A percentile compares a stretch with the other conserved stretches of the same genome.
phyloP scores from a whole-genome alignment of 495 filamentous ascomycete species.

The Chaetomium fimeti region DNA sequence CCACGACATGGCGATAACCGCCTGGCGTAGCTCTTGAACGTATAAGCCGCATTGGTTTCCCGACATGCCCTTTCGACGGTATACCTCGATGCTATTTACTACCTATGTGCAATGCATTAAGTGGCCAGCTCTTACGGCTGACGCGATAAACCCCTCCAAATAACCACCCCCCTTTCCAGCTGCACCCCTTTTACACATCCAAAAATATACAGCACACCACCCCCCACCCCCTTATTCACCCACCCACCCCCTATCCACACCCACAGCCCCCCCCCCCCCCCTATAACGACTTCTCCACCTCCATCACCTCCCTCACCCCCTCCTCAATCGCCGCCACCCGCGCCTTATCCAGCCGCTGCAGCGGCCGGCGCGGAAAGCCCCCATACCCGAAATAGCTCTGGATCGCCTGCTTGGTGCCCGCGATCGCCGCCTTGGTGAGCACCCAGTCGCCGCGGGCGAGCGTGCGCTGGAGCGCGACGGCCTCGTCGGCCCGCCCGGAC shows the following conservation, averaged over 20 bases:
- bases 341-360: conserved; percentile 63
- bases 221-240: neutral
- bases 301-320: conserved; percentile 67
- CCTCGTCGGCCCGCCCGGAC: conserved; percentile 70
- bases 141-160: neutral
- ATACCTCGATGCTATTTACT: neutral
- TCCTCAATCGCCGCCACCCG: conserved; percentile 64
- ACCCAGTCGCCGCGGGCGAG: conserved; percentile 81
- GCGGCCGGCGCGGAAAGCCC: conserved; percentile 70
- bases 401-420: conserved; percentile 82
- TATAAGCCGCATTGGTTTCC: neutral
- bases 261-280: too few relatives aligned
- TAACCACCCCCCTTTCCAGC: neutral
- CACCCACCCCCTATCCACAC: too few relatives aligned
- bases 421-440: conserved; percentile 79
- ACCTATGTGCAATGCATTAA: conserved; percentile 5
- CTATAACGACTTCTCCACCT: conserved; percentile 51
- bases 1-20: too few relatives aligned
- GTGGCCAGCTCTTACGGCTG: neutral
- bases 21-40: neutral
- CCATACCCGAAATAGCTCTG: conserved; percentile 84
- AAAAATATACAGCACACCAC: neutral
- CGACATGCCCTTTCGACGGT: too few relatives aligned
- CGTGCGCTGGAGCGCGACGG: conserved; percentile 66
- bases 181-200: neutral